These are phyloP conservation scores for Cercospora sesami DNA, from an alignment of 2,329 filamentous ascomycete genomes.

Conservation along the genomic window DNA sequence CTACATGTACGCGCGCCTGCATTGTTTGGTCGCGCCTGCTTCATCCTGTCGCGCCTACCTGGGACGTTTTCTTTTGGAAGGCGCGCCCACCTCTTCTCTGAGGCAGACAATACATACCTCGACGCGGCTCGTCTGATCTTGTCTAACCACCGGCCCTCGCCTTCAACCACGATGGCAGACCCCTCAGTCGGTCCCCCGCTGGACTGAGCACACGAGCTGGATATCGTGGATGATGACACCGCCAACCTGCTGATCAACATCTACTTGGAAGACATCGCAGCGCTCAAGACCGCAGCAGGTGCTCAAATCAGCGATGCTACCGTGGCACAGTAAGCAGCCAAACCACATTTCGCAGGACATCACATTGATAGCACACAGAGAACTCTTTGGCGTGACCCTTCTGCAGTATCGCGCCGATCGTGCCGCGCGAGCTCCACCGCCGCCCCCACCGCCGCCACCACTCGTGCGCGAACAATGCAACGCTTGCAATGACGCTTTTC, in stretches of 20 bases:
- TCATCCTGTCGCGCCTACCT: no score
- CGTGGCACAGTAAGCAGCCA: neutral
- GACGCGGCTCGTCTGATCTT: no score
- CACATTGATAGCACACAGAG: neutral
- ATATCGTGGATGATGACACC: neutral
- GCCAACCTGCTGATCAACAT: neutral
- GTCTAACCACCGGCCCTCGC: no score
- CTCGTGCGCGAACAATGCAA: neutral
- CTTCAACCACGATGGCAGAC: no score
- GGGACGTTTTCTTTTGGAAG: no score
- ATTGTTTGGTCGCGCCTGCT: no score
- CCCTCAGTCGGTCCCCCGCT: neutral
- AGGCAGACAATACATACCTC: no score
- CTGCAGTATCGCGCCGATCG: neutral
- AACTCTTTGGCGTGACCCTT: neutral
- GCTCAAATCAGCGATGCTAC: neutral
- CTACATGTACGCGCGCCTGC: no score
- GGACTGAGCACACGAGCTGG: neutral
- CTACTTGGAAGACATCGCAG: neutral
- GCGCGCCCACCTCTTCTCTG: no score
- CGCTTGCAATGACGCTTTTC: neutral
- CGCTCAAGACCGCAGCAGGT: neutral
- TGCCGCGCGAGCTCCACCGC: neutral
- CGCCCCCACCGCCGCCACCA: neutral
- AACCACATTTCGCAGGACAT: no score